These are phyloP conservation scores for Botryotinia narcissicola DNA, from an alignment of 2,329 filamentous ascomycete species.

Conservation along the genomic window DNA sequence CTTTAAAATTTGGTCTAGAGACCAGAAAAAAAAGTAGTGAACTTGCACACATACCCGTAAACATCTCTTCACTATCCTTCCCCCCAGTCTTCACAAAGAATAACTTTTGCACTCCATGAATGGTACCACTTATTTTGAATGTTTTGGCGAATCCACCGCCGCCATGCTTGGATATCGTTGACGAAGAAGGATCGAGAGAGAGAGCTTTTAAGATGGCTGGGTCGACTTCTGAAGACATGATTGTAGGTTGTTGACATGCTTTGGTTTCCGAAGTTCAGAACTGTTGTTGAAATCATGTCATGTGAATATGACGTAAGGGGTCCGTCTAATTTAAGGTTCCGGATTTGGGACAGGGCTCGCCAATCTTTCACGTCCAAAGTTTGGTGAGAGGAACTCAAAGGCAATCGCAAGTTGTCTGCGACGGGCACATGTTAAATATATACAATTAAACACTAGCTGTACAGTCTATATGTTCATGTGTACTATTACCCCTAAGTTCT, in stretches of 20 bases:
- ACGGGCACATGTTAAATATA: background rate
- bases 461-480: conserved; percentile 1
- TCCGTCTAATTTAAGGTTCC: background rate
- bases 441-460: background rate
- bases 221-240: conserved; percentile 54
- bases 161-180: conserved; percentile 59
- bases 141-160: conserved; percentile 68
- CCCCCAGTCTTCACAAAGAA: conserved; percentile 73
- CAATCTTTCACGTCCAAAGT: background rate
- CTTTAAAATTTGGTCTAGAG: conserved; percentile 5
- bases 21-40: background rate
- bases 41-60: conserved; percentile 55
- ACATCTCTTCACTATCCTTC: conserved; percentile 66
- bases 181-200: conserved; percentile 47
- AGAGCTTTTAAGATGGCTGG: conserved; percentile 61
- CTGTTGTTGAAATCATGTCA: background rate
- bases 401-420: background rate
- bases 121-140: conserved; percentile 53
- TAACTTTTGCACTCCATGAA: conserved; percentile 30
- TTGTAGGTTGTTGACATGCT: background rate
- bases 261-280: background rate
- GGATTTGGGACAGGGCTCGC: background rate
- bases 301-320: conserved; percentile 18
- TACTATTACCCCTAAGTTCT: conserved; percentile 28
- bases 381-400: background rate